A percentile compares a stretch with the other conserved stretches of the same genome.
Conservation (phyloP, 768 basidiomycete species). For the Trametes sanguinea region DNA sequence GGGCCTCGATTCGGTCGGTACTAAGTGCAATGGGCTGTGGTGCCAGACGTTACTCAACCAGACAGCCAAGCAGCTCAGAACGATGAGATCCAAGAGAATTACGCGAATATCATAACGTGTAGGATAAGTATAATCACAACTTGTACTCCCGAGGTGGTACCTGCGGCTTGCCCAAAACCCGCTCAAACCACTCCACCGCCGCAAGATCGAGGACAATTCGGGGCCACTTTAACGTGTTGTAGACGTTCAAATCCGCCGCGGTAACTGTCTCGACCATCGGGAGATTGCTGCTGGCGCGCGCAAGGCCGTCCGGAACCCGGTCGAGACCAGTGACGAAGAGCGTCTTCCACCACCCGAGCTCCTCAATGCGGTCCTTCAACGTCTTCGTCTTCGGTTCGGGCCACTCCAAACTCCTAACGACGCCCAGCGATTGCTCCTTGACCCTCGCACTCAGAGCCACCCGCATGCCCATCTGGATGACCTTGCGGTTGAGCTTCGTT, state of each 20-base stretch:
- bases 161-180: conserved; percentile 50
- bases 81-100: not conserved
- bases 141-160: conserved; percentile 12
- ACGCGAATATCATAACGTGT: not conserved
- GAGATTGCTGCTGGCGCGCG: conserved; percentile 69
- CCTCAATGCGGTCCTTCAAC: conserved; percentile 61
- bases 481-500: conserved; percentile 90
- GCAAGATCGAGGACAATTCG: conserved; percentile 79
- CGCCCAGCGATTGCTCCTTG: conserved; percentile 68
- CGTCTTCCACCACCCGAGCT: conserved; percentile 69
- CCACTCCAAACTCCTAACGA: conserved; percentile 76
- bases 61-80: too few species aligned
- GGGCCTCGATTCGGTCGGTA: too few species aligned
- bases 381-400: conserved; percentile 70
- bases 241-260: conserved; percentile 71
- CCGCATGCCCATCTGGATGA: conserved; percentile 89
- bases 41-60: too few species aligned
- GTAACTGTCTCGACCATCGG: conserved; percentile 64
- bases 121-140: conserved; percentile 5
- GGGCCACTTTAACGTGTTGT: conserved; percentile 83
- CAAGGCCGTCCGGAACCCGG: conserved; percentile 53
- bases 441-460: conserved; percentile 86
- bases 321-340: conserved; percentile 74
- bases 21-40: too few species aligned
- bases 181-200: conserved; percentile 80